Evolutionary conservation across 2,329 filamentous ascomycete genomes (phyloP), one percentile per base, ranked within the genome.

Genomic region (Neopestalotiopsis clavispora): DNA sequence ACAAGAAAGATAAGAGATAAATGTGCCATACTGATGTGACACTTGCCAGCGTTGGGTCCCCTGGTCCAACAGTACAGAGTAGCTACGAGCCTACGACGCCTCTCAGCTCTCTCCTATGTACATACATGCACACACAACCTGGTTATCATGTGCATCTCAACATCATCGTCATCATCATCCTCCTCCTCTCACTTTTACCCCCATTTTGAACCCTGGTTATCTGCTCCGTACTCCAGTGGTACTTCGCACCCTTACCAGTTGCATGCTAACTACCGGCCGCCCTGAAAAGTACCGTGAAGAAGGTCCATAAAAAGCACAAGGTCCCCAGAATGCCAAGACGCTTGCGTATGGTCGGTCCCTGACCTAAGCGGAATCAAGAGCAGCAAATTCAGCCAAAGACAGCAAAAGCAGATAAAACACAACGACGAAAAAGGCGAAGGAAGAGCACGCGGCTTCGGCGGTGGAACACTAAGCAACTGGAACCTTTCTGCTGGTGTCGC

Each of bases 311-410:
- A 62, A 62, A 62, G 59, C n/a, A 20, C 28, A 62, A 34, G 32
- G 59, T 34, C 59, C 40, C 61, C 38, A 38, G 34, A 62, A 45
- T 52, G 61, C 61, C 61, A 64, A 64, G 61, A 7, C 61, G 61
- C 61, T 64, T 64, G 34, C 20, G 17, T 14, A 34, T 62, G 23
- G 23, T 64, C 20, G 34, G 40, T 52, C 38, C n/a, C 20, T 10
- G 17, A 12, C 23, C 42, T 23, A 49, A 49, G n/a, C 45, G 17
- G 45, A 17, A 52, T n/a, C n/a, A n/a, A 28, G 45, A 52, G 45
- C 45, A 20, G 45, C 17, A 23, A 9, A 20, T n/a, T 9, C 17
- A 52, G 45, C 45, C 7, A 52, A 9, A 17, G n/a, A 20, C 45
- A 52, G 45, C n/a, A 4, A 52, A 20, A 9, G n/a, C 17, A n/a